Conservation (phyloP, 108 stramenopile genomes). For the Bacterosira constricta region DNA sequence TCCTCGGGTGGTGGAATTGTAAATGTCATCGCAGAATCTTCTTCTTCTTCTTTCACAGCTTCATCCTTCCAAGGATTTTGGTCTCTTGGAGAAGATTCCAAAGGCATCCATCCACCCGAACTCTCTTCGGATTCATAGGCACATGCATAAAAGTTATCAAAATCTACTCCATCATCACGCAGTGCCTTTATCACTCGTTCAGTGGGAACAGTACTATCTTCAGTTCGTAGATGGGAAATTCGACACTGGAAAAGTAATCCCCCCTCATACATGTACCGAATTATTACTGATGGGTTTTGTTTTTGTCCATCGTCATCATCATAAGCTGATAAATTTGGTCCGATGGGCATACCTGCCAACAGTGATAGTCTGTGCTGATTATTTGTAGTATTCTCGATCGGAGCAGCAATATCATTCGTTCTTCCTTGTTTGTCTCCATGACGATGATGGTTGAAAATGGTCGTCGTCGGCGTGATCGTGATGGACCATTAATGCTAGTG, state of each 20-base stretch:
- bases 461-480: too few relatives aligned
- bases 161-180: slow-evolving; percentile 38
- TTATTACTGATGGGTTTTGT: neutral
- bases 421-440: too few relatives aligned
- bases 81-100: slow-evolving; percentile 24
- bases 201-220: neutral
- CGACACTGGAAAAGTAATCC: slow-evolving; percentile 27
- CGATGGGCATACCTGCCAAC: slow-evolving; percentile 21
- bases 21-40: neutral
- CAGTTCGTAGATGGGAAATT: slow-evolving; percentile 7
- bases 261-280: slow-evolving; percentile 49
- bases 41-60: neutral
- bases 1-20: slow-evolving; percentile 11
- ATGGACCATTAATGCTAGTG: too few relatives aligned
- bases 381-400: too few relatives aligned
- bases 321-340: neutral
- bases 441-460: too few relatives aligned
- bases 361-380: slow-evolving; percentile 7
- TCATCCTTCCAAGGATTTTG: slow-evolving; percentile 28
- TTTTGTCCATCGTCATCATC: neutral
- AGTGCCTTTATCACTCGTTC: slow-evolving; percentile 14
- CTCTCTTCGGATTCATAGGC: slow-evolving; percentile 34
- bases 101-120: slow-evolving; percentile 41
- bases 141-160: slow-evolving; percentile 36
- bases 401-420: too few relatives aligned